Base-by-base conservation (phyloP, 345 rosid genomes). In the Heritiera littoralis region DNA sequence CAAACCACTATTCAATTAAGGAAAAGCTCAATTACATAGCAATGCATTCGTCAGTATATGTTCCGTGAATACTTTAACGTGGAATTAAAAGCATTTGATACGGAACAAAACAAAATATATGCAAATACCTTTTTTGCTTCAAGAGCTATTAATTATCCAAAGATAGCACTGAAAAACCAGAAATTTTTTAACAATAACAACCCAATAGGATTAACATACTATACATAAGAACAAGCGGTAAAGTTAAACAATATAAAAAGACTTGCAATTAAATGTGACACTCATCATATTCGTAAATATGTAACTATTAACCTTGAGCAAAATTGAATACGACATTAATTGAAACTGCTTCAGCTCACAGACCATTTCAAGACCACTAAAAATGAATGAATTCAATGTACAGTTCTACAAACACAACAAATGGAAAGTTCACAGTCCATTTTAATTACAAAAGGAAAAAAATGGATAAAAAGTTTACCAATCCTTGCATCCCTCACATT, bases 401-500 rank as follows among this genome's bases (percentile, higher is more conserved):
- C 61, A 52, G 15, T 72, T 52, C 45, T 51, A 72, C 61, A 72
- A 28, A 54, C 64, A 72, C 20, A 5, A 18, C 45, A 72, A 9
- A 41, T 8, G 14, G 28, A 18, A 66, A n/a, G 3, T 43, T 43
- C 1, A 43, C 52, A 43, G 7, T 67, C 15, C 14, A 43, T 4
- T 43, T 67, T 41, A 77, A 58, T 79, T 71, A 61, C 64, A 61
- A 12, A 38, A 30, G 17, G 14, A 30, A 71, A 71, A 28, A 12
- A 12, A 17, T 46, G 11, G 30, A 66, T 10, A 63, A 61, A 20
- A 32, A 76, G 32, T 15, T 83, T 88, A 93, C 97, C 95, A 93
- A 82, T 93, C 97, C 83, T 91, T 91, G 94, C 95, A 93, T 66
- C 90, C 94, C 77, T 93, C 97, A 58, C 97, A 90, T 60, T 90